phyloP scores from a whole-genome alignment of 495 filamentous ascomycete species.

The Hypoxylon subgilvum region DNA sequence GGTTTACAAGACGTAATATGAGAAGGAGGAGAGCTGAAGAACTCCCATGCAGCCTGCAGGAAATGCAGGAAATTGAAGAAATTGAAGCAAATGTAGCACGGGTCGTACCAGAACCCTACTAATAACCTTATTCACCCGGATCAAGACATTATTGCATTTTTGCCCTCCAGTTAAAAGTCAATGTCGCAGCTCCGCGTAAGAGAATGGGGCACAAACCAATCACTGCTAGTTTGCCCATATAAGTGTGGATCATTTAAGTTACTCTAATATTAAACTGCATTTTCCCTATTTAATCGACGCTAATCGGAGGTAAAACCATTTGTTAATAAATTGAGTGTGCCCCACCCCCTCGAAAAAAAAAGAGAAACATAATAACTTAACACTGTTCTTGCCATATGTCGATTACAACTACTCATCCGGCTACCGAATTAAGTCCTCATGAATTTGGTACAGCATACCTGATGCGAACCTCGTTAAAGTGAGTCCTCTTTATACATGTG shows the following conservation, averaged over 20 bases:
- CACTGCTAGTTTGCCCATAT: slow-evolving; percentile 13
- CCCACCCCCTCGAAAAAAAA: slow-evolving; percentile 14
- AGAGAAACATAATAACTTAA: slow-evolving; percentile 26
- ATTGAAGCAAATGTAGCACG: too few relatives aligned
- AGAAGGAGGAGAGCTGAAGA: too few relatives aligned
- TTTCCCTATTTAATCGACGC: slow-evolving; percentile 35
- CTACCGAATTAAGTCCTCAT: slow-evolving; percentile 15
- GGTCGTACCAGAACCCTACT: slow-evolving; percentile 16
- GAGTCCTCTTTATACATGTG: too few relatives aligned
- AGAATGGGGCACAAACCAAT: slow-evolving; percentile 22
- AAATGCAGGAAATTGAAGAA: too few relatives aligned
- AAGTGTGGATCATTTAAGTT: slow-evolving; percentile 33
- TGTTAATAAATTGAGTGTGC: slow-evolving; percentile 30
- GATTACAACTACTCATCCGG: too few relatives aligned
- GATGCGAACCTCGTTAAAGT: too few relatives aligned
- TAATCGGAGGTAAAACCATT: slow-evolving; percentile 36
- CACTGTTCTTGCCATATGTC: too few relatives aligned
- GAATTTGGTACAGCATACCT: too few relatives aligned
- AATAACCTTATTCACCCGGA: slow-evolving; percentile 19
- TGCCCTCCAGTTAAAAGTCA: slow-evolving; percentile 14
- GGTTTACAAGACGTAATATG: too few relatives aligned
- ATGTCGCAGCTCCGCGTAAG: slow-evolving; percentile 30
- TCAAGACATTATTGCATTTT: slow-evolving; percentile 31
- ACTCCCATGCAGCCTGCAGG: too few relatives aligned
- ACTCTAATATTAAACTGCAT: slow-evolving; percentile 26